phyloP scores from a whole-genome alignment of 768 basidiomycete species.

The Cystobasidiopsis lactophilus region DNA sequence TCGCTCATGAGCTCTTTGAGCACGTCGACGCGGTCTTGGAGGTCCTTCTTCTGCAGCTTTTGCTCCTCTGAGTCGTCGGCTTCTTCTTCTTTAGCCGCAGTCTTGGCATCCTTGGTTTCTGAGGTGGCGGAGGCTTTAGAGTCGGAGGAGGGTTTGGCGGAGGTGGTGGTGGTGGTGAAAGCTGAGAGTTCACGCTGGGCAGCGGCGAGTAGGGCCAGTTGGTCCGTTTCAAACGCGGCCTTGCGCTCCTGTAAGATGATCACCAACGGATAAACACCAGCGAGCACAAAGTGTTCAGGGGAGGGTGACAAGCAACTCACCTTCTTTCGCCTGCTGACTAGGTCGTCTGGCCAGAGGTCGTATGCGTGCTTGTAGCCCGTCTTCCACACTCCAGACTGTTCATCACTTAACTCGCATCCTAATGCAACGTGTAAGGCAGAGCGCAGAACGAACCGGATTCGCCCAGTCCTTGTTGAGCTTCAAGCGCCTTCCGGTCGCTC shows the following conservation, averaged over 20 bases:
- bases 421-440: too few species aligned
- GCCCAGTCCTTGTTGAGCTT: background rate
- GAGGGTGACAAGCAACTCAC: too few species aligned
- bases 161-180: background rate
- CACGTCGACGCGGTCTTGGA: slow-evolving; percentile 5
- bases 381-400: slow-evolving; percentile 6
- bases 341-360: slow-evolving; percentile 8
- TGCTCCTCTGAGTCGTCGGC: background rate
- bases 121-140: background rate
- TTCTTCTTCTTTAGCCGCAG: background rate
- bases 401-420: too few species aligned
- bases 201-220: background rate
- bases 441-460: too few species aligned
- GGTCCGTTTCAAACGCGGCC: slow-evolving; percentile 1
- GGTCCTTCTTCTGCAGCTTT: slow-evolving; percentile 8
- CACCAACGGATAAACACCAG: too few species aligned
- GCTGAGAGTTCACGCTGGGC: slow-evolving; percentile 4
- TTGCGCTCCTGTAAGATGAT: too few species aligned
- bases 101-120: background rate
- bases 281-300: too few species aligned
- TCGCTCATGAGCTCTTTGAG: slow-evolving; percentile 2
- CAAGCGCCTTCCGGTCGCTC: slow-evolving; percentile 3
- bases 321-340: slow-evolving; percentile 3
- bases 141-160: background rate
- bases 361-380: slow-evolving; percentile 8